Conservation (phyloP, 2,329 filamentous ascomycete genomes). For the Leptographium lundbergii region DNA sequence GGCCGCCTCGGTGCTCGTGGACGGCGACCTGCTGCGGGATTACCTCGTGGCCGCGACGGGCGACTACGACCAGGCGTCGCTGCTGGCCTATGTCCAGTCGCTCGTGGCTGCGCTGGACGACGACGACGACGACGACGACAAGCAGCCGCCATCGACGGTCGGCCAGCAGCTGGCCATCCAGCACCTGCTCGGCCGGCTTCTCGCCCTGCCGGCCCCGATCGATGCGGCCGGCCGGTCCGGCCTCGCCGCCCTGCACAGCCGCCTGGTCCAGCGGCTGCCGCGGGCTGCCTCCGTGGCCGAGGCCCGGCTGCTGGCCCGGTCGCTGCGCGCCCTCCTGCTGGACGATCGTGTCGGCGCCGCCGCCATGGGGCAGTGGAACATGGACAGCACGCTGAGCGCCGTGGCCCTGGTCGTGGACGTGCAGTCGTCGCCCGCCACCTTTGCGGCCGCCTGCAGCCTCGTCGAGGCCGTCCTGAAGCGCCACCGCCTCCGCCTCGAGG, state of each 20-base stretch:
- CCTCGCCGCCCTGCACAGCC: slow-evolving; percentile 28
- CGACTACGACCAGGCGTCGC: slow-evolving; percentile 14
- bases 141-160: slow-evolving; percentile 16
- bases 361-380: slow-evolving; percentile 44
- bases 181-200: slow-evolving; percentile 26
- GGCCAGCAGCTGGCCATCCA: slow-evolving; percentile 32
- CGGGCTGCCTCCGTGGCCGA: slow-evolving; percentile 18
- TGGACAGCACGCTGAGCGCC: slow-evolving; percentile 38
- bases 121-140: not conserved
- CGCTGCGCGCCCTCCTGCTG: slow-evolving; percentile 29
- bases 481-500: slow-evolving; percentile 47
- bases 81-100: slow-evolving; percentile 25
- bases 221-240: slow-evolving; percentile 16
- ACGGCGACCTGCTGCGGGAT: slow-evolving; percentile 15
- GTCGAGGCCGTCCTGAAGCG: slow-evolving; percentile 43
- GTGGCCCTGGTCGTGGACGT: slow-evolving; percentile 23
- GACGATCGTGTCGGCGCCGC: slow-evolving; percentile 32
- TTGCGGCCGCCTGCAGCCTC: slow-evolving; percentile 36
- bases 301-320: slow-evolving; percentile 26
- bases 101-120: slow-evolving; percentile 22
- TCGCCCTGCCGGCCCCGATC: slow-evolving; percentile 19
- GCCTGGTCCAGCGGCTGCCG: slow-evolving; percentile 22
- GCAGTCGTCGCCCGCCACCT: slow-evolving; percentile 22
- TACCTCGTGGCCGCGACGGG: slow-evolving; percentile 18
- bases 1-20: slow-evolving; percentile 20